Evolutionary conservation across 176 grass and related monocot genomes (phyloP), one percentile per base, ranked within the genome.

Genomic region (Leersia perrieri): DNA sequence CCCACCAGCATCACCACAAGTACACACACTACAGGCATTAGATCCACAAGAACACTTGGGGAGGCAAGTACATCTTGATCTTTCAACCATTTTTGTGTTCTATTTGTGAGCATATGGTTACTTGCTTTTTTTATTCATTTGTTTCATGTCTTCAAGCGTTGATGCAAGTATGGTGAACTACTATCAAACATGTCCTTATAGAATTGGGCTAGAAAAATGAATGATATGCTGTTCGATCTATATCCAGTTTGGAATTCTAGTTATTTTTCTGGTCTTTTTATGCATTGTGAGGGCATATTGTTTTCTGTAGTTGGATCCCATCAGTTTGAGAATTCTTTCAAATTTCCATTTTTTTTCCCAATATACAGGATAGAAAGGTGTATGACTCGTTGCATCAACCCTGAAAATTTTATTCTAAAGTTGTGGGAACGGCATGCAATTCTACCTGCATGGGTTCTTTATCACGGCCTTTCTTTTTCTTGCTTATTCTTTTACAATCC

Each of bases 81-180:
- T 29, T 2, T 9, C 1, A 39, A 29, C 13, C n/a, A 45, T 14
- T 40, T 67, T 47, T 13, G 35, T 69, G 82, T 70, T 68, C 45
- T 77, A 39, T 84, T 70, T 69, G 36, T 77, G 25, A 44, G 73
- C 69, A 60, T 44, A 33, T 5, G 9, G 35, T 69, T 44, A 26
- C 15, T 36, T 70, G 6, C 15, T 63, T 49, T 68, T 39, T 68
- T 29, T 44, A 15, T 25, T 66, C 10, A 6, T 32, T 23, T 58
- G 30, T 30, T 68, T 26, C 11, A 7, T 70, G 41, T 33, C 18
- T 23, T 5, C 12, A 62, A 78, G 9, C 71, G 31, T 34, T 51
- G 25, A 60, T 77, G 49, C 26, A 42, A 75, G 75, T 26, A 40
- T 38, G 33, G 33, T 12, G 51, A 34, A 39, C 57, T 68, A 45